Conservation (phyloP, 176 grass and related monocot species). For the Chloris gayana region DNA sequence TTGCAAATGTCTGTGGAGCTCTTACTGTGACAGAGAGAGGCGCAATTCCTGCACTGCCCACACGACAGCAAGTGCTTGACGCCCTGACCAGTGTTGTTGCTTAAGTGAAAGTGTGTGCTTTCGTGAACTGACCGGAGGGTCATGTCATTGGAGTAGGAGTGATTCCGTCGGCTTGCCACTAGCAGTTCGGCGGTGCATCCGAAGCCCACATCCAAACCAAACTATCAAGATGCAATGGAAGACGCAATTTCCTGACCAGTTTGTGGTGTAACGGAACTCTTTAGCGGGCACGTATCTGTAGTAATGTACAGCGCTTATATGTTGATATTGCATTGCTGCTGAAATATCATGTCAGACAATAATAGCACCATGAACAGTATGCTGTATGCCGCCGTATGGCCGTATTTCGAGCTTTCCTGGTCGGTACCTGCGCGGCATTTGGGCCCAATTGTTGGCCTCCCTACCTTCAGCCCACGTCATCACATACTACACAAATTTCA, state of each 20-base stretch:
- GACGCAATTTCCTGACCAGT: background rate
- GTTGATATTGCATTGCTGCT: background rate
- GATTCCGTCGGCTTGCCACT: slow-evolving; percentile 10
- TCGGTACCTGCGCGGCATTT: background rate
- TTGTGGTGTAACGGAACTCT: background rate
- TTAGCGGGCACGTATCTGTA: background rate
- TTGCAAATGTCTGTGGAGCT: slow-evolving; percentile 87
- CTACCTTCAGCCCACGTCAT: too few species aligned
- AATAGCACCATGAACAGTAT: background rate
- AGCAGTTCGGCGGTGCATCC: slow-evolving; percentile 11
- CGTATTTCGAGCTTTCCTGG: background rate
- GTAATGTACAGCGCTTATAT: background rate
- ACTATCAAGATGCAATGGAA: slow-evolving; percentile 30
- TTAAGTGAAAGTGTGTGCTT: slow-evolving; percentile 32
- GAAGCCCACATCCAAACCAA: slow-evolving; percentile 5
- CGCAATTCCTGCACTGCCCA: slow-evolving; percentile 85
- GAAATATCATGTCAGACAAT: background rate
- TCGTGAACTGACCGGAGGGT: background rate
- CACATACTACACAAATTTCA: too few species aligned
- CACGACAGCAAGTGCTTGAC: slow-evolving; percentile 70
- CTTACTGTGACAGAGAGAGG: slow-evolving; percentile 86
- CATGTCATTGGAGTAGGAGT: slow-evolving; percentile 17
- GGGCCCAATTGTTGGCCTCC: background rate
- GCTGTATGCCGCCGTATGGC: too few species aligned
- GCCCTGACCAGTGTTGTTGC: slow-evolving; percentile 52